Percentiles rank a stretch among this genome's conserved stretches.
Conservation (phyloP, 805 yeast species). For the Kregervanrija pseudodelftensis region DNA sequence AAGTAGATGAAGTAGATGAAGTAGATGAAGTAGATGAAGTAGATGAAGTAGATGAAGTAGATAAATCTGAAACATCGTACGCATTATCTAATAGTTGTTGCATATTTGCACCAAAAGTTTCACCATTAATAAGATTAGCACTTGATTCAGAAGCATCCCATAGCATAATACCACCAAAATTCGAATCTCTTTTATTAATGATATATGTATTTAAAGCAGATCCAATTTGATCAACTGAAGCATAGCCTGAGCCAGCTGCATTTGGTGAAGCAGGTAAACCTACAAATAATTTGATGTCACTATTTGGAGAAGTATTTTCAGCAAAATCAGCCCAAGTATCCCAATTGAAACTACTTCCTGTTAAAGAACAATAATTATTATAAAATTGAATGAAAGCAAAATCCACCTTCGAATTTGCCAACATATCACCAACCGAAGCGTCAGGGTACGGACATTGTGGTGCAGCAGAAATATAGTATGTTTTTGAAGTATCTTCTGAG, state of each 20-base stretch:
- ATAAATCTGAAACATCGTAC: constrained; percentile 5
- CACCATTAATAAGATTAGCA: constrained; percentile 8
- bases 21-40: constrained; percentile 1
- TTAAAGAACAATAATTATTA: constrained; percentile 70
- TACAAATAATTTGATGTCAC: constrained; percentile 58
- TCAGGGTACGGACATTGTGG: constrained; percentile 93
- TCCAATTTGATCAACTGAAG: constrained; percentile 34
- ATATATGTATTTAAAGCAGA: constrained; percentile 26
- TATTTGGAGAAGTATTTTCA: constrained; percentile 50
- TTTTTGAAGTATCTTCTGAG: constrained; percentile 37
- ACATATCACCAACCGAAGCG: constrained; percentile 37
- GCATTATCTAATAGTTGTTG: constrained; percentile 8
- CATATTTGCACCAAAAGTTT: constrained; percentile 9
- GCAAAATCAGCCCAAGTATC: constrained; percentile 72
- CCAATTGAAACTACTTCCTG: constrained; percentile 42
- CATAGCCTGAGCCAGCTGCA: constrained; percentile 55
- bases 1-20: constrained; percentile 7
- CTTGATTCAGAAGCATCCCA: constrained; percentile 62
- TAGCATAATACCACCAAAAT: constrained; percentile 68
- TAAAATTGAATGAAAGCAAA: constrained; percentile 84
- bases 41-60: constrained; percentile 9
- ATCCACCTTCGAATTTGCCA: constrained; percentile 55
- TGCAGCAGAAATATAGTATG: constrained; percentile 76
- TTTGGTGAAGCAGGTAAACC: constrained; percentile 59
- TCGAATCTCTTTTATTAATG: constrained; percentile 22